phyloP scores from a whole-genome alignment of 805 yeast genomes.

The Blastobotrys terrestris region DNA sequence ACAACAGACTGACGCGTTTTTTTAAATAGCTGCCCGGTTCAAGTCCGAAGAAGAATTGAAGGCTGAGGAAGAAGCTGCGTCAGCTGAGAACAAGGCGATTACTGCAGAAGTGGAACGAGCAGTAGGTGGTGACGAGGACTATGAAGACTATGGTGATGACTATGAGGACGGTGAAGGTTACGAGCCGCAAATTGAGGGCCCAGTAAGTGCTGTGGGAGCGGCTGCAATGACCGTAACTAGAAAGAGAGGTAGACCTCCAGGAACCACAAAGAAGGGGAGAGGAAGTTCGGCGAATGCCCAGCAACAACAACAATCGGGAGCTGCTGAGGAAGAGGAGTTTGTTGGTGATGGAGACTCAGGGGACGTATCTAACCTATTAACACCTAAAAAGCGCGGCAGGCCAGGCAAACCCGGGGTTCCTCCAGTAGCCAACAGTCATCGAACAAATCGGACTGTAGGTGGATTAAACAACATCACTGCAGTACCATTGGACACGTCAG shows the following conservation, averaged over 20 bases:
- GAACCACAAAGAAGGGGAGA: slow-evolving; percentile 24
- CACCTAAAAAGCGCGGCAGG: slow-evolving; percentile 5
- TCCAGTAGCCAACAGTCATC: slow-evolving; percentile 2
- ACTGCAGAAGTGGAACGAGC: not conserved
- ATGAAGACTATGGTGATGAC: slow-evolving; percentile 17
- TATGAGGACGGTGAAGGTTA: slow-evolving; percentile 19
- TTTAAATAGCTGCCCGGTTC: not conserved
- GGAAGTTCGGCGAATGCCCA: slow-evolving; percentile 15
- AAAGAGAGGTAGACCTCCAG: slow-evolving; percentile 30
- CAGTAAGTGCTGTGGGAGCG: slow-evolving; percentile 17
- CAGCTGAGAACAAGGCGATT: not conserved
- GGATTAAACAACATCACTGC: slow-evolving; percentile 20
- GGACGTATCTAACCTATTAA: slow-evolving; percentile 9
- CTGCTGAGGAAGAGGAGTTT: slow-evolving; percentile 14
- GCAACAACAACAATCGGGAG: not conserved
- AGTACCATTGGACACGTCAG: slow-evolving; percentile 55
- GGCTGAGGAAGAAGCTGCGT: not conserved
- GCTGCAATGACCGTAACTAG: slow-evolving; percentile 9
- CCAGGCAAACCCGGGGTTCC: slow-evolving; percentile 7
- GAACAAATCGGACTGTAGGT: slow-evolving; percentile 12
- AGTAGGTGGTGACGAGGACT: slow-evolving; percentile 23
- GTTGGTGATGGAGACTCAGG: slow-evolving; percentile 18
- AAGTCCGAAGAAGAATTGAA: not conserved
- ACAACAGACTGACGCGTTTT: not conserved
- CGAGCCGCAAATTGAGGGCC: slow-evolving; percentile 22